These are phyloP conservation scores for Raphanus hybrid DNA, from an alignment of 441 rosid genomes.

Conservation along the genomic window DNA sequence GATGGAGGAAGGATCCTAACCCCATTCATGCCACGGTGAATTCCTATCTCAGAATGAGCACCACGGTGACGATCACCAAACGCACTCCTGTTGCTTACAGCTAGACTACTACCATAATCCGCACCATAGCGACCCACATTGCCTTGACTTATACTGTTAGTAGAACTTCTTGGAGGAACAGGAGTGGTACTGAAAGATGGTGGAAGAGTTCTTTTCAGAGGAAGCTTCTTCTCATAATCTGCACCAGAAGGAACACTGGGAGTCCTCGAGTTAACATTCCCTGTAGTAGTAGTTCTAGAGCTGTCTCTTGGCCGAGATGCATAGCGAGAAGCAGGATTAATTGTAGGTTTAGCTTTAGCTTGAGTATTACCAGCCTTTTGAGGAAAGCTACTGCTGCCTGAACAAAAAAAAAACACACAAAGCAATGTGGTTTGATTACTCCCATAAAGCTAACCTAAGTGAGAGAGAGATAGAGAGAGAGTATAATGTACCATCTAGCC, in stretches of 20 bases:
- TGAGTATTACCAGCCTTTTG: background rate
- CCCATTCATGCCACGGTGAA: constrained; percentile 59
- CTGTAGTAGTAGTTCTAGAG: constrained; percentile 37
- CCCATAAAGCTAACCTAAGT: constrained; percentile 6
- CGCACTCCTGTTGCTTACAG: constrained; percentile 44
- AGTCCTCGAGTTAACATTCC: constrained; percentile 58
- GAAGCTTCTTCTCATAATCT: constrained; percentile 59
- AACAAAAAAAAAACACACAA: background rate
- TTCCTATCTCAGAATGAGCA: constrained; percentile 48
- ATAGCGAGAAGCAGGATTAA: constrained; percentile 1
- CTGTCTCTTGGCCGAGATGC: constrained; percentile 40
- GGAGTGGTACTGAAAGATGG: constrained; percentile 47
- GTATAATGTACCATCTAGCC: constrained; percentile 53
- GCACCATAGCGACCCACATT: constrained; percentile 41
- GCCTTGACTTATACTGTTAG: constrained; percentile 44
- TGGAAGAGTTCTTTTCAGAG: constrained; percentile 76
- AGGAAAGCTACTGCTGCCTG: background rate
- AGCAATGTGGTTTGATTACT: background rate
- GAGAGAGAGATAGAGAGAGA: constrained; percentile 29
- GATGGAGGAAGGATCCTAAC: constrained; percentile 76
- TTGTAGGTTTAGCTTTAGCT: background rate
- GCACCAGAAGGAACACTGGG: constrained; percentile 35
- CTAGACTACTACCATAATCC: constrained; percentile 47
- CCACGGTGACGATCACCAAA: constrained; percentile 54
- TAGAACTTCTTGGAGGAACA: constrained; percentile 45